Evolutionary conservation across 768 basidiomycete genomes (phyloP).

Genomic region (Lactarius deliciosus): DNA sequence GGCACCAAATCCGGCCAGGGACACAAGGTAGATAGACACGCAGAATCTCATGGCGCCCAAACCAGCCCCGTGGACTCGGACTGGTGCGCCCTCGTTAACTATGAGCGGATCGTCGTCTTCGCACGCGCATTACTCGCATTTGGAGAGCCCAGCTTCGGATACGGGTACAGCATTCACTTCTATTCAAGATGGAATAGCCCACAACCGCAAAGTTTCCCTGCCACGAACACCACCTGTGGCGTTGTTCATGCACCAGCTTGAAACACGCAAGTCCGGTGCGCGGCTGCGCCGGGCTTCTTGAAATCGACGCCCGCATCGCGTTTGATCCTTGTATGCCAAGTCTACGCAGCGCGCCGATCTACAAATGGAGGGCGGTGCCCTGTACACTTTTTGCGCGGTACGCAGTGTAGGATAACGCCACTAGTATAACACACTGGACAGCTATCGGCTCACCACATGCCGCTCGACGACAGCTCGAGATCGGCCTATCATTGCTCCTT

Average conservation of each 20-base stretch:
- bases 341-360: neutral
- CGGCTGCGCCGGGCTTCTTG: neutral
- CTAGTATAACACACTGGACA: neutral
- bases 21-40: neutral
- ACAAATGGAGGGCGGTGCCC: neutral
- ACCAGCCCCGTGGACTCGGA: slow-evolving; percentile 3
- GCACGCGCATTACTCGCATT: slow-evolving; percentile 1
- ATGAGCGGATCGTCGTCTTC: slow-evolving; percentile 4
- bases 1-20: neutral
- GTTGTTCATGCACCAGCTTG: neutral
- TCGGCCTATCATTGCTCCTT: neutral
- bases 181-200: slow-evolving; percentile 45
- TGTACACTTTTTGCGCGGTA: neutral
- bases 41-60: neutral
- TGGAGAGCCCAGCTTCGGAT: slow-evolving; percentile 1
- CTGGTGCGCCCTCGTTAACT: neutral
- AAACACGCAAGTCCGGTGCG: neutral
- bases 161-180: slow-evolving; percentile 37
- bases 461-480: slow-evolving; percentile 1
- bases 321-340: neutral
- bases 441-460: neutral
- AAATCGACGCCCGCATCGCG: neutral
- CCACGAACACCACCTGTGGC: neutral
- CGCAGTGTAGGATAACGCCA: neutral
- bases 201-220: neutral